phyloP scores from a whole-genome alignment of 371 early-diverging fungal genomes.

The Actinomortierella ambigua region DNA sequence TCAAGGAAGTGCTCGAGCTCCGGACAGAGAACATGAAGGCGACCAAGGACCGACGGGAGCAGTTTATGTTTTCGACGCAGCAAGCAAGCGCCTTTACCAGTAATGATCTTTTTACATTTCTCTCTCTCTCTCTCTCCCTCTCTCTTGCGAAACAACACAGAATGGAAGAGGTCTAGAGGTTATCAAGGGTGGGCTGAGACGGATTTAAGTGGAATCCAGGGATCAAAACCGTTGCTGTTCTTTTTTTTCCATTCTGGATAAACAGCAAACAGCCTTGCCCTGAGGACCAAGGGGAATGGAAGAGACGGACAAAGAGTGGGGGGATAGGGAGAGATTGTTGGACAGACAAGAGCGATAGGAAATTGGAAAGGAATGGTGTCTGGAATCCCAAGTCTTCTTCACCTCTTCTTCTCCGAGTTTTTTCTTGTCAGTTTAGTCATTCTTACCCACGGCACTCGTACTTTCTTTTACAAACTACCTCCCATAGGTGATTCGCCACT shows the following conservation, averaged over 20 bases:
- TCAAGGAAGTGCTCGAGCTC: conserved; percentile 93
- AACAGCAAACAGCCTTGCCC: too few relatives aligned
- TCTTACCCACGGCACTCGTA: too few relatives aligned
- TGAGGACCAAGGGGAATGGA: too few relatives aligned
- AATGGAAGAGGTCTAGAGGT: too few relatives aligned
- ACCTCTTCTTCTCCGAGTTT: too few relatives aligned
- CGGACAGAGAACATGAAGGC: conserved; percentile 88
- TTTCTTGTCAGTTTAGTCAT: too few relatives aligned
- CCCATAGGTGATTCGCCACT: conserved; percentile 41
- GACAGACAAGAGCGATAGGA: not conserved
- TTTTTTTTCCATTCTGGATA: too few relatives aligned
- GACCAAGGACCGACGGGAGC: conserved; percentile 71
- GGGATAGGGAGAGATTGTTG: not conserved
- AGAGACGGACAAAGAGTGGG: too few relatives aligned
- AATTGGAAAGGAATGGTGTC: not conserved
- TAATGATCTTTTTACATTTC: conserved; percentile 11
- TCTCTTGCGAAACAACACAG: not conserved
- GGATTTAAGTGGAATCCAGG: not conserved
- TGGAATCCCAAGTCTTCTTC: not conserved
- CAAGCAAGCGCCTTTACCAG: conserved; percentile 41
- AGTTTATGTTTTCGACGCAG: conserved; percentile 49
- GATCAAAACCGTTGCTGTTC: not conserved
- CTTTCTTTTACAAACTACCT: too few relatives aligned
- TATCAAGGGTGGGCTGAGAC: not conserved
- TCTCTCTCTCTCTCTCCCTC: conserved; percentile 3